Conservation (phyloP, 129 eudicot species). For the Scalesia atractyloides region DNA sequence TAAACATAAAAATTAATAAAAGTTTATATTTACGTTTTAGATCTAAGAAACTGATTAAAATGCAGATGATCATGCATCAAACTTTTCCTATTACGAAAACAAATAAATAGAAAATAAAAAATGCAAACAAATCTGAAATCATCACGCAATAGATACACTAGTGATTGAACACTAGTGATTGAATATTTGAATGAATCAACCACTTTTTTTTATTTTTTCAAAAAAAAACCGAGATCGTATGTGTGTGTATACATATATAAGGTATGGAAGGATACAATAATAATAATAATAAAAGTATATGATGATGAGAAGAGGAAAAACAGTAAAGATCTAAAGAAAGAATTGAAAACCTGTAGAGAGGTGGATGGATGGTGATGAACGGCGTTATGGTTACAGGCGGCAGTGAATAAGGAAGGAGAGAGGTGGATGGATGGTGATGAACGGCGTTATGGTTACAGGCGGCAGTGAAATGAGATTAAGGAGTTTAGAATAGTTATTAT, state of each 20-base stretch:
- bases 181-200: neutral
- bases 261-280: neutral
- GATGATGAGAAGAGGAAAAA: conserved; percentile 3
- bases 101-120: neutral
- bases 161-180: too few relatives aligned
- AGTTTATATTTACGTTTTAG: neutral
- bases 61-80: conserved; percentile 9
- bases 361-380: neutral
- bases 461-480: too few relatives aligned
- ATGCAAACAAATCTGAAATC: neutral
- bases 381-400: conserved; percentile 16
- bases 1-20: neutral
- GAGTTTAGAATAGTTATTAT: too few relatives aligned
- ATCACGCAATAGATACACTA: neutral
- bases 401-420: conserved; percentile 11
- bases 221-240: conserved; percentile 15
- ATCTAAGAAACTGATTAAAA: conserved; percentile 2
- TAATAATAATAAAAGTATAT: neutral
- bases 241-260: neutral
- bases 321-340: neutral
- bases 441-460: too few relatives aligned
- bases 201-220: too few relatives aligned
- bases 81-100: neutral
- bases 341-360: conserved; percentile 13
- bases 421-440: too few relatives aligned